Evolutionary conservation across 2,329 filamentous ascomycete genomes (phyloP), one percentile per base, ranked within the genome.

Genomic region (Aureobasidium uvarum): DNA sequence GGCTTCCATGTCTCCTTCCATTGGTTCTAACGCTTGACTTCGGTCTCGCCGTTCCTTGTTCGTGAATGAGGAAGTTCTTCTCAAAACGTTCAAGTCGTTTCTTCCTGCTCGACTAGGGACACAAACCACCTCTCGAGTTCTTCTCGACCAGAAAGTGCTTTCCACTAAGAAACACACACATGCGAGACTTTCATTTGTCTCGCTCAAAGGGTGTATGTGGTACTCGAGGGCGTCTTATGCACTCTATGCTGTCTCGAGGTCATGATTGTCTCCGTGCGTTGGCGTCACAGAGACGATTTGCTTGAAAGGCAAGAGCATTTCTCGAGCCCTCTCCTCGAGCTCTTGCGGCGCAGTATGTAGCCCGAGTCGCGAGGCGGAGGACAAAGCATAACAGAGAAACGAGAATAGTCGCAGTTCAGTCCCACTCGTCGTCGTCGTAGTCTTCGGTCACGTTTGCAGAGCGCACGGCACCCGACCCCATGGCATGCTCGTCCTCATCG

Each of bases 371-470:
- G 39, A 28, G 33, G 33, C 33, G 11, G 48, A 54, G 39, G 25
- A 28, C 14, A 16, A 11, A 48, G 41, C 55, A 60, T 20, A 38
- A 13, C 56, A 48, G 56, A 48, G 38, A 28, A 38, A 14, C 14
- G 20, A 46, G 18, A 5, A 1, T 16, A 7, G 7, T 36, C 1
- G 8, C 25, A 11, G 41, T 14, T 78, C 74, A 80, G 65, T 79
- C 81, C 81, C 82, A 85, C 66, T 85, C 82, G 68, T 83, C 81
- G 38, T 81, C 81, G 66, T 81, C 78, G 41, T 72, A 72, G 16
- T 63, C 60, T n/a, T 63, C 60, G 5, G 46, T 54, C 8, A 52
- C 48, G 4, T 45, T 52, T 23, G 46, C 60, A 6, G 60, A 63
- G 18, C 60, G 33, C 25, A 63, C 20, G 18, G 48, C 36, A 14